A percentile compares a stretch with the other conserved stretches of the same genome.
Evolutionary conservation across 805 yeast genomes (phyloP).

Genomic region (Debaryomyces castellii): DNA sequence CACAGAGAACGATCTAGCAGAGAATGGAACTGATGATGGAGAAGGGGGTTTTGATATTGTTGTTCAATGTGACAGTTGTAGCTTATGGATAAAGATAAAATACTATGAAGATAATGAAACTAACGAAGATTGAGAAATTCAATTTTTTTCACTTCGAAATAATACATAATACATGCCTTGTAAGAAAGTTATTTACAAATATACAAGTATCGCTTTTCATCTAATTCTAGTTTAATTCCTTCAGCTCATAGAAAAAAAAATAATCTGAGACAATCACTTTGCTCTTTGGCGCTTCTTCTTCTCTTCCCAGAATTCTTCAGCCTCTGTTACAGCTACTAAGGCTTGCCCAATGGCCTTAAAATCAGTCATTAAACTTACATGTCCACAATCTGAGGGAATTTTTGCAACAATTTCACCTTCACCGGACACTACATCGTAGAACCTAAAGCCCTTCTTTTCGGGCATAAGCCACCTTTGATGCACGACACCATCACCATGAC

Average conservation of each 20-base stretch:
- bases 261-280: background rate
- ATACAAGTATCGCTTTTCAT: background rate
- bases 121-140: background rate
- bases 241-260: background rate
- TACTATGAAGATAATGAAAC: conserved; percentile 49
- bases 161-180: background rate
- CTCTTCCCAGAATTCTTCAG: conserved; percentile 46
- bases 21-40: conserved; percentile 51
- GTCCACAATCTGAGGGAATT: conserved; percentile 66
- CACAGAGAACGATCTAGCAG: conserved; percentile 59
- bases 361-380: conserved; percentile 78
- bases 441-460: conserved; percentile 59
- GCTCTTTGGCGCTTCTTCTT: conserved; percentile 3
- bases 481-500: conserved; percentile 93
- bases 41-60: conserved; percentile 60
- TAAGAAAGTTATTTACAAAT: background rate
- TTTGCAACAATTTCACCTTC: conserved; percentile 62
- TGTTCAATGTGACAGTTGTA: conserved; percentile 80
- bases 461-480: conserved; percentile 84
- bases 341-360: conserved; percentile 71
- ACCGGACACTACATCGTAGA: conserved; percentile 27
- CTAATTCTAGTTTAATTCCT: background rate
- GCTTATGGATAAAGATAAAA: conserved; percentile 78
- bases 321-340: conserved; percentile 57
- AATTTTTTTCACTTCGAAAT: background rate